Evolutionary conservation across 139 green algal species (phyloP).

Genomic region (Spirogloea muscicola): DNA sequence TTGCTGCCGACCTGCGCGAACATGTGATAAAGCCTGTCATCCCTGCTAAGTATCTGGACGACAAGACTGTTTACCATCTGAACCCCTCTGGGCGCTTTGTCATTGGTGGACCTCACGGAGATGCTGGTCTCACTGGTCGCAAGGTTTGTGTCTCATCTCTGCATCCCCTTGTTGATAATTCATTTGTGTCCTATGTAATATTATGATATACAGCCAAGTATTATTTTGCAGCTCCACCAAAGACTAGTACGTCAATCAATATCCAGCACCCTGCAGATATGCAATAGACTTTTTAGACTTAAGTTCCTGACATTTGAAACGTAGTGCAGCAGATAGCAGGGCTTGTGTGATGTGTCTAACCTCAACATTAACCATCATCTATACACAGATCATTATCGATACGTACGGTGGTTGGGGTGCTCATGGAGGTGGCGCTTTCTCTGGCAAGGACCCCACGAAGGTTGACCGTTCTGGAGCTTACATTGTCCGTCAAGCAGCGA

Average conservation of each 20-base stretch:
- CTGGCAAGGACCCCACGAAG: constrained; percentile 69
- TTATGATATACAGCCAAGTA: too few relatives aligned
- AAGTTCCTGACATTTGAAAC: too few relatives aligned
- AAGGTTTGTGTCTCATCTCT: too few relatives aligned
- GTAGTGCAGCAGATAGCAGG: too few relatives aligned
- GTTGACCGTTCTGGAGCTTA: constrained; percentile 91
- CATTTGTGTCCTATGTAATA: too few relatives aligned
- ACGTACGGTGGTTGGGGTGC: constrained; percentile 98
- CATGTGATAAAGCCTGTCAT: constrained; percentile 99
- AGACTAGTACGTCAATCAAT: too few relatives aligned
- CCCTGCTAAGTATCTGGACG: constrained; percentile 93
- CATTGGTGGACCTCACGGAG: constrained; percentile 95
- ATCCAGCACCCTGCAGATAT: too few relatives aligned
- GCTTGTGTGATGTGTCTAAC: too few relatives aligned
- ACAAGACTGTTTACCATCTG: constrained; percentile 99
- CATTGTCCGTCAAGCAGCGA: constrained; percentile 95
- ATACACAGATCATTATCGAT: constrained; percentile 99
- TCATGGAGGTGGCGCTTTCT: constrained; percentile 96
- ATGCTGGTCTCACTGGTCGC: constrained; percentile 93
- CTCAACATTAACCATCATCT: too few relatives aligned
- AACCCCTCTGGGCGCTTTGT: constrained; percentile 97
- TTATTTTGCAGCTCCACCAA: too few relatives aligned
- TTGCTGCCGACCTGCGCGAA: constrained; percentile 88
- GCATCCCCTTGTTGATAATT: too few relatives aligned
- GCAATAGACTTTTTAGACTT: too few relatives aligned